These are phyloP conservation scores for Barnettozyma hawaiiensis DNA, from an alignment of 1,139 yeast genomes.

Conservation along the genomic window DNA sequence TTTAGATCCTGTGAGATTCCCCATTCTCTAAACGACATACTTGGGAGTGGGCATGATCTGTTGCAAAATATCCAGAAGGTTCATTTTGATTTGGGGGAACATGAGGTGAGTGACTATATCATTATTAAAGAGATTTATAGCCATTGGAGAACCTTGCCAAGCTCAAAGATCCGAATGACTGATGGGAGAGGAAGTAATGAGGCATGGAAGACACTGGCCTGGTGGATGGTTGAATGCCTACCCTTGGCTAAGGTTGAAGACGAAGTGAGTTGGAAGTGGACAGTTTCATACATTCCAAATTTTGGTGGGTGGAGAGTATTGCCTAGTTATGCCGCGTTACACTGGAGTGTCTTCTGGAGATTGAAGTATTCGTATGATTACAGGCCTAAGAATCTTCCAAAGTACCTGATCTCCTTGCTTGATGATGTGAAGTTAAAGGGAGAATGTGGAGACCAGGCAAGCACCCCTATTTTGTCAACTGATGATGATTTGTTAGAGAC, in stretches of 20 bases:
- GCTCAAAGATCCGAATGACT: constrained; percentile 21
- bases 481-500: constrained; percentile 10
- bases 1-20: constrained; percentile 21
- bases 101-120: not conserved
- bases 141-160: constrained; percentile 16
- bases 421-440: constrained; percentile 10
- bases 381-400: constrained; percentile 41
- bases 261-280: constrained; percentile 40
- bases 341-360: constrained; percentile 61
- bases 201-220: constrained; percentile 27
- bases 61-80: constrained; percentile 16
- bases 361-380: constrained; percentile 41
- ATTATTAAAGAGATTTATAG: constrained; percentile 10
- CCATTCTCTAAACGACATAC: constrained; percentile 10
- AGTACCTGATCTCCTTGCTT: constrained; percentile 26
- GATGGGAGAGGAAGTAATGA: constrained; percentile 35
- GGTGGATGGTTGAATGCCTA: constrained; percentile 60
- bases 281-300: constrained; percentile 44
- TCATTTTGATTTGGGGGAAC: constrained; percentile 8
- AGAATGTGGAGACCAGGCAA: constrained; percentile 12
- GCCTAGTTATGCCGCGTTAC: constrained; percentile 43
- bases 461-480: constrained; percentile 13
- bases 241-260: constrained; percentile 50
- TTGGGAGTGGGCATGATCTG: constrained; percentile 14
- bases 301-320: constrained; percentile 45